Percentiles rank a stretch among this genome's conserved stretches.
Conservation (phyloP, 495 filamentous ascomycete genomes). For the Astrocystis sublimbata region DNA sequence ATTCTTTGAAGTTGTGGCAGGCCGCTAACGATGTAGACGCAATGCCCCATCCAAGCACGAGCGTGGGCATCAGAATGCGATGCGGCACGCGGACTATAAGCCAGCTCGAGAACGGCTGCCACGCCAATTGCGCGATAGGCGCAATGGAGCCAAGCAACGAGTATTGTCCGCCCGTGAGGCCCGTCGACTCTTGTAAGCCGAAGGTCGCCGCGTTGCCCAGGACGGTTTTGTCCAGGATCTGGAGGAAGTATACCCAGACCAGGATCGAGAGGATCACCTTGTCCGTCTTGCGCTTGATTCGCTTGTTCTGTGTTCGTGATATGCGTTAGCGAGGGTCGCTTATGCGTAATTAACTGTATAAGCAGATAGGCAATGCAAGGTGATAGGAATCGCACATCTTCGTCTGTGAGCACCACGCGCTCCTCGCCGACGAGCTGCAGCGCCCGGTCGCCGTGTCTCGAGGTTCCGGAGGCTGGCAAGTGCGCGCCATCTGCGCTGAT, state of each 20-base stretch:
- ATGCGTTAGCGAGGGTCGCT: conserved; percentile 17
- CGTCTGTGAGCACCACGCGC: conserved; percentile 49
- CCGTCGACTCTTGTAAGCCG: conserved; percentile 56
- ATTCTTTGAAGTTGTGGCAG: conserved; percentile 48
- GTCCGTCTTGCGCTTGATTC: conserved; percentile 64
- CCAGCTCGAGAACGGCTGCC: conserved; percentile 65
- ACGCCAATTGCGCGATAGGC: conserved; percentile 64
- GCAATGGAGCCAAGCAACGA: conserved; percentile 62
- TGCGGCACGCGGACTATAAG: conserved; percentile 68
- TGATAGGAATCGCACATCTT: conserved; percentile 37
- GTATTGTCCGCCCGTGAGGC: conserved; percentile 60
- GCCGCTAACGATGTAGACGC: conserved; percentile 59
- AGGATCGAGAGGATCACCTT: conserved; percentile 57
- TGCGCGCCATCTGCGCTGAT: background rate
- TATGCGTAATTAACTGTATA: background rate
- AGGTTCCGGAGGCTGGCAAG: background rate
- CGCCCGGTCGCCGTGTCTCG: conserved; percentile 11
- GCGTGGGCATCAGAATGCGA: conserved; percentile 60
- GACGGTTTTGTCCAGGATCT: conserved; percentile 66
- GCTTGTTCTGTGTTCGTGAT: conserved; percentile 39
- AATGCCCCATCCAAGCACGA: conserved; percentile 64
- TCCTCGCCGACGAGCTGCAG: conserved; percentile 16
- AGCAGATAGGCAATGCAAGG: background rate
- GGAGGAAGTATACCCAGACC: conserved; percentile 65
- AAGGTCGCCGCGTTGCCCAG: conserved; percentile 65